A percentile compares a stretch with the other conserved stretches of the same genome.
Evolutionary conservation across 1,284 basidiomycete species (phyloP).

Genomic region (Marasmius tenuissimus): DNA sequence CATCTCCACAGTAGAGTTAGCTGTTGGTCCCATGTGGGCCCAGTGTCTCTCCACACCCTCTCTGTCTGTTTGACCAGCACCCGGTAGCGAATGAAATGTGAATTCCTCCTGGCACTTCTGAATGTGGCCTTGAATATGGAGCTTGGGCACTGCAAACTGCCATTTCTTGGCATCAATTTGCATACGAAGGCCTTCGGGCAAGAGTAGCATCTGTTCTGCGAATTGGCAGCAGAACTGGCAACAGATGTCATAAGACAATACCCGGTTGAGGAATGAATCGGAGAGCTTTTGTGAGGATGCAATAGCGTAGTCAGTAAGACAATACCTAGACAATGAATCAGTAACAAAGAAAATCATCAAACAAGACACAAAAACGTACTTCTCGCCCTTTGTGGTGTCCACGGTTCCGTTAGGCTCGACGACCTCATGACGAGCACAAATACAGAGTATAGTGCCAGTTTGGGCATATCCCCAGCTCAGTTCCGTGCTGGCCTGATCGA

Average conservation of each 20-base stretch:
- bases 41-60: conserved; percentile 27
- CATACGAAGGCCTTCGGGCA: conserved; percentile 7
- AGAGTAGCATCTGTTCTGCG: not conserved
- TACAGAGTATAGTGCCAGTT: conserved; percentile 17
- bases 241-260: conserved; percentile 21
- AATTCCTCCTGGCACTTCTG: conserved; percentile 16
- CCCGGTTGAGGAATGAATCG: not conserved
- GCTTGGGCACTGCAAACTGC: conserved; percentile 22
- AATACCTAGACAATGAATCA: not conserved
- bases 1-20: conserved; percentile 25
- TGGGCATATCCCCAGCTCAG: conserved; percentile 8
- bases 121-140: conserved; percentile 24
- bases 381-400: conserved; percentile 27
- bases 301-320: conserved; percentile 4
- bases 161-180: not conserved
- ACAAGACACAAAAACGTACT: conserved; percentile 11
- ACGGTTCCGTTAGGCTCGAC: conserved; percentile 13
- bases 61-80: conserved; percentile 22
- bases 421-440: conserved; percentile 15
- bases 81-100: conserved; percentile 17
- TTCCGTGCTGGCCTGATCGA: conserved; percentile 17
- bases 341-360: not conserved
- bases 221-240: conserved; percentile 18
- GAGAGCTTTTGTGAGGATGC: conserved; percentile 1
- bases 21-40: conserved; percentile 20